Evolutionary conservation across 2,329 filamentous ascomycete genomes (phyloP), one percentile per base, ranked within the genome.

Genomic region (Aspergillus ruber): DNA sequence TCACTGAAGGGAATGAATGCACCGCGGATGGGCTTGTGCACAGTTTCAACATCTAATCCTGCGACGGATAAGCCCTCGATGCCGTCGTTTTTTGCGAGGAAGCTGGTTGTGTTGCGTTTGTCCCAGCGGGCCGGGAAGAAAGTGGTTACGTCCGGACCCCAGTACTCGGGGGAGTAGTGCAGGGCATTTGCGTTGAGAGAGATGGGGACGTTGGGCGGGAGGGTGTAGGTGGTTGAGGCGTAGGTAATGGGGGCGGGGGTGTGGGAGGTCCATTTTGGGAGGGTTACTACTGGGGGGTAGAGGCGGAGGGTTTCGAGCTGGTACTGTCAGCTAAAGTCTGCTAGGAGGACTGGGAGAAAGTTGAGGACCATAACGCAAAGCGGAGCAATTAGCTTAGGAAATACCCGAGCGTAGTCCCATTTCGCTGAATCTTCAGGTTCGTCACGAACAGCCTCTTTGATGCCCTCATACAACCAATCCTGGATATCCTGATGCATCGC

Each of bases 401-500:
- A 76, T 7, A 66, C 46, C 2, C 57, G 50, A 2, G 53, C 40
- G 44, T 70, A 75, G 10, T 70, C 59, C 61, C 66, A 68, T 41
- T 61, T 48, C 4, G 18, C 18, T 3, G 61, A 53, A 1, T 63
- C 45, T 0, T 45, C 13, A 4, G 55, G 43, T 10, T 54, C 47
- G 21, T 56, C 42, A 5, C 53, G 43, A 27, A 57, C 46, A 2
- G 66, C 63, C 9, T 52, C 29, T 1, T 50, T 32, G 5, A 75
- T 56, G 44, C 75, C 74, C 43, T 74, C 66, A 0, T 63, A 56
- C 0, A 75, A 42, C 73, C 73, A 77, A 3, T 70, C 64, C 49
- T 78, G 76, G 2, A 74, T 65, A 3, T 69, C 58, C 0, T 70
- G 73, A 36, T 74, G 51, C 0, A 67, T 63, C 2, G 76, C 74